phyloP scores from a whole-genome alignment of 106 monocot genomes.

The Acorus calamus region DNA sequence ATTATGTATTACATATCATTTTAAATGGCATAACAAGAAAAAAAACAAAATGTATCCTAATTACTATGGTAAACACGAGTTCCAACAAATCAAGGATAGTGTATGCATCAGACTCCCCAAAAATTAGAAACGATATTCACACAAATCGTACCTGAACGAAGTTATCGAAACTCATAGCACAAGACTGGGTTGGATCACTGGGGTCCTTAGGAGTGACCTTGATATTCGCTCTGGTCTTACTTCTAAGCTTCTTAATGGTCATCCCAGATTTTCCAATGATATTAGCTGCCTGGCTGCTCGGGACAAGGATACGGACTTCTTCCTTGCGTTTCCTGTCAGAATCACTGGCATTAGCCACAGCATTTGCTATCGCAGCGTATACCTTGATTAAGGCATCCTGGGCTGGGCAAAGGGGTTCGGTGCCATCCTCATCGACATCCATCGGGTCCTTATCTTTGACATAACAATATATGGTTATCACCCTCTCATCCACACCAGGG shows the following conservation, averaged over 20 bases:
- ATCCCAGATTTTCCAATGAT: slow-evolving; percentile 77
- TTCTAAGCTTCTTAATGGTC: slow-evolving; percentile 73
- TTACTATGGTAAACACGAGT: too few relatives aligned
- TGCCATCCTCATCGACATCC: slow-evolving; percentile 30
- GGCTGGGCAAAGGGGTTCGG: slow-evolving; percentile 47
- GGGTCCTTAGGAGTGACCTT: slow-evolving; percentile 70
- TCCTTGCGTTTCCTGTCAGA: slow-evolving; percentile 33
- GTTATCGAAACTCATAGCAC: slow-evolving; percentile 90
- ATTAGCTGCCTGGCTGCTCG: slow-evolving; percentile 68
- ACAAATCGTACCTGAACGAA: slow-evolving; percentile 49
- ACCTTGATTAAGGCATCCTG: slow-evolving; percentile 76
- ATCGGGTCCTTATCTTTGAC: slow-evolving; percentile 40
- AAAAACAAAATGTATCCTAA: too few relatives aligned
- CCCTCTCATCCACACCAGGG: slow-evolving; percentile 58
- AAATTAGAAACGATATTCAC: neutral
- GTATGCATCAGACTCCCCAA: too few relatives aligned
- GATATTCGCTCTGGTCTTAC: slow-evolving; percentile 43
- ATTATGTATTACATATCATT: too few relatives aligned
- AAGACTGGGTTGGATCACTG: slow-evolving; percentile 53
- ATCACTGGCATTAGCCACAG: slow-evolving; percentile 42
- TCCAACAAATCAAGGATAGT: too few relatives aligned
- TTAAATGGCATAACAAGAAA: too few relatives aligned
- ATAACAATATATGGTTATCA: slow-evolving; percentile 63
- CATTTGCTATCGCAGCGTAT: slow-evolving; percentile 58
- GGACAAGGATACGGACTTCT: slow-evolving; percentile 63